phyloP scores from a whole-genome alignment of 2,329 filamentous ascomycete genomes.

The Diaporthe ampelina region DNA sequence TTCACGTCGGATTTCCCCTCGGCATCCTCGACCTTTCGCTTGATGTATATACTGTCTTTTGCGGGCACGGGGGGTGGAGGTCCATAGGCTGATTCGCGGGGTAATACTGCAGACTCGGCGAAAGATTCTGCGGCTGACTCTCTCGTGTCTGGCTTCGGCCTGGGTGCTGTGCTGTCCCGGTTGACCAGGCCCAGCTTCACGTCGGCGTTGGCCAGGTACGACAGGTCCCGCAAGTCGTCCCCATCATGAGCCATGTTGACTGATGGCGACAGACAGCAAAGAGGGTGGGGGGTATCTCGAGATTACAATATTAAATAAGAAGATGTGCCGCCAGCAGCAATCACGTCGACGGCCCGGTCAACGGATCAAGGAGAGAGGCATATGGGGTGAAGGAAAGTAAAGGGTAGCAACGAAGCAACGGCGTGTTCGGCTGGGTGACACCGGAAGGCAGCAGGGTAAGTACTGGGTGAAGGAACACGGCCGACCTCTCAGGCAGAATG shows the following conservation, averaged over 20 bases:
- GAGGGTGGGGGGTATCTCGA: neutral
- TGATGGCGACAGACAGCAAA: neutral
- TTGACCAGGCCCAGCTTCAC: conserved; percentile 2
- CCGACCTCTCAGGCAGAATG: neutral
- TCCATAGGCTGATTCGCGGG: conserved; percentile 34
- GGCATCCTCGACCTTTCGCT: neutral
- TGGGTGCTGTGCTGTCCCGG: neutral
- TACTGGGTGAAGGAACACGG: conserved; percentile 18
- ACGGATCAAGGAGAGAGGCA: conserved; percentile 5
- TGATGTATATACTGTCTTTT: conserved; percentile 34
- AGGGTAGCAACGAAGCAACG: conserved; percentile 21
- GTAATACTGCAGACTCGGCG: conserved; percentile 30
- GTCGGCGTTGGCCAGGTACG: conserved; percentile 3
- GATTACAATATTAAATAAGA: conserved; percentile 28
- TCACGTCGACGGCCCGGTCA: conserved; percentile 4
- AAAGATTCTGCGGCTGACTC: conserved; percentile 23
- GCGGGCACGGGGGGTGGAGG: conserved; percentile 36
- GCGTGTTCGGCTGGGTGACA: conserved; percentile 7
- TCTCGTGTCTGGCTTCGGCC: conserved; percentile 5
- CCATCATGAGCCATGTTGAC: conserved; percentile 24
- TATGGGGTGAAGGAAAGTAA: neutral
- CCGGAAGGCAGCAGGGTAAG: conserved; percentile 24
- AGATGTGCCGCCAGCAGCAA: conserved; percentile 35
- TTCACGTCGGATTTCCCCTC: neutral
- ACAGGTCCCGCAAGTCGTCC: conserved; percentile 9